Evolutionary conservation across 2,329 filamentous ascomycete species (phyloP).

Genomic region (Colletotrichum eremochloae): DNA sequence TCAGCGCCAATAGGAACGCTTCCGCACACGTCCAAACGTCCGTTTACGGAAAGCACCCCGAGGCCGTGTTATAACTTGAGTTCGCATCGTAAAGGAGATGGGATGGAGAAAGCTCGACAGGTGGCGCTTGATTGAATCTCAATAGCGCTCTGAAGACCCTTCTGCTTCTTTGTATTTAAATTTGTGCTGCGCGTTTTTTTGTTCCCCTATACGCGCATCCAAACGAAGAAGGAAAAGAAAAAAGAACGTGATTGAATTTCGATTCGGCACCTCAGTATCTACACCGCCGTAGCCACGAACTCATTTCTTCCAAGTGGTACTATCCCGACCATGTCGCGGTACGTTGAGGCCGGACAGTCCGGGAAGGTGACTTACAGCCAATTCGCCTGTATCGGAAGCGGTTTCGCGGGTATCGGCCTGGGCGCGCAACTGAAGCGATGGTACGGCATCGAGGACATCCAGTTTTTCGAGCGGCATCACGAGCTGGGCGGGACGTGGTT

Average conservation of each 20-base stretch:
- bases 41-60: constrained; percentile 14
- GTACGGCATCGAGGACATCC: constrained; percentile 70
- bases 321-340: background rate
- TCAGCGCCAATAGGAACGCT: constrained; percentile 10
- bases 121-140: background rate
- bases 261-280: background rate
- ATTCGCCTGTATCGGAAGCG: constrained; percentile 67
- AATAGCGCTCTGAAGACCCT: background rate
- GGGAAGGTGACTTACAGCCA: constrained; percentile 48
- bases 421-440: constrained; percentile 69
- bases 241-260: background rate
- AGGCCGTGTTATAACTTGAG: background rate
- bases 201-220: no score
- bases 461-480: constrained; percentile 70
- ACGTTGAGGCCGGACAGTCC: background rate
- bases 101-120: no score
- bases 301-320: background rate
- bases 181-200: background rate
- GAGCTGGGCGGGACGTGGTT: constrained; percentile 75
- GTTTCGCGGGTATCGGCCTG: constrained; percentile 72
- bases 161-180: background rate
- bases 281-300: background rate
- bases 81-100: background rate
- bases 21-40: background rate
- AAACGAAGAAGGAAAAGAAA: background rate